These are phyloP conservation scores for Talaromyces thailandensis DNA, from an alignment of 495 filamentous ascomycete genomes.

Conservation along the genomic window DNA sequence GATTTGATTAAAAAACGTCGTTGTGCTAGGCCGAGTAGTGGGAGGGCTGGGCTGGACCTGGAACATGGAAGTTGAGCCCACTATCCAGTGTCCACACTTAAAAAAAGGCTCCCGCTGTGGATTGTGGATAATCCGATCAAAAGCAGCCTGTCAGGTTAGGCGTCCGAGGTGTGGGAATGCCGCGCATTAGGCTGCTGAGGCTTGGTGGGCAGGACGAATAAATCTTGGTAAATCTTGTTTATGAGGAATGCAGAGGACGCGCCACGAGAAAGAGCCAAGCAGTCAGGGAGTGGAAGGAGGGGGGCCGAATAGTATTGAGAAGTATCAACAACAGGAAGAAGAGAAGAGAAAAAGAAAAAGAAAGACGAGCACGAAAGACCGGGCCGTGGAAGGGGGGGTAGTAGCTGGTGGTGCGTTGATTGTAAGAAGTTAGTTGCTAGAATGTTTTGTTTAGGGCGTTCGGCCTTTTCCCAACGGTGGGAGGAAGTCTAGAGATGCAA, in stretches of 20 bases:
- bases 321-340: neutral
- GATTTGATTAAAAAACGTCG: neutral
- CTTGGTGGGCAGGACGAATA: neutral
- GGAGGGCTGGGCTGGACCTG: neutral
- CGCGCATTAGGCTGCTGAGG: constrained; percentile 1
- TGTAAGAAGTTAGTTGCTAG: neutral
- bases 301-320: neutral
- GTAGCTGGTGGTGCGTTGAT: neutral
- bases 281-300: neutral
- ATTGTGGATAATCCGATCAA: neutral
- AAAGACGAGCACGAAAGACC: neutral
- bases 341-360: neutral
- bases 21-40: neutral
- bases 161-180: neutral
- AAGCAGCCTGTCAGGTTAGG: neutral
- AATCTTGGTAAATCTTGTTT: neutral
- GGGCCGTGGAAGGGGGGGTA: neutral
- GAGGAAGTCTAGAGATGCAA: neutral
- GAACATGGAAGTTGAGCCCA: neutral
- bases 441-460: neutral
- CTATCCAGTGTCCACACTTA: neutral
- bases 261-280: neutral
- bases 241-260: neutral
- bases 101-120: constrained; percentile 4
- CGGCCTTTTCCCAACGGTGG: neutral